Base-by-base conservation (phyloP, 2,329 filamentous ascomycete genomes). In the Nigrograna mackinnonii region DNA sequence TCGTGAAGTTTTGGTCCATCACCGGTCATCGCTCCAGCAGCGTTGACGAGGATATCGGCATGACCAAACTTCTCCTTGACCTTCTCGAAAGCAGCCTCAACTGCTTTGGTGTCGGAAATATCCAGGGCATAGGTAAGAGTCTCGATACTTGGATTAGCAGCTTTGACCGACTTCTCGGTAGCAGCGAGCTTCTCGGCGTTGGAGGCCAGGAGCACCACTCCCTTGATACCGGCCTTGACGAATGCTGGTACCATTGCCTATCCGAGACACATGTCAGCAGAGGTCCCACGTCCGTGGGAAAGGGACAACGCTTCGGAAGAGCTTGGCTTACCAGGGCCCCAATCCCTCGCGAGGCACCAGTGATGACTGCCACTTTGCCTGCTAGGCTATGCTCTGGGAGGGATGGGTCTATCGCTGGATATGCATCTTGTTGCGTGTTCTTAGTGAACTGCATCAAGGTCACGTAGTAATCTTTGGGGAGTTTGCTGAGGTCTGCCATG, bases 311-410 rank as follows among this genome's bases (percentile, higher is more conserved):
- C 9, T 28, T 9, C 9, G 24, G 24, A n/a, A n/a, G n/a, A n/a
- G n/a, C n/a, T n/a, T n/a, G n/a, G 33, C 43, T 35, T 49, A 56
- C 55, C 37, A 33, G 35, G 30, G 52, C 56, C 16, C 68, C 73
- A 17, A 75, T 46, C 2, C 72, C 72, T 21, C 64, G 65, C 34
- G 64, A 68, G 2, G 70, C 69, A 1, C 72, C 71, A n/a, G 70
- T 74, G 44, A 75, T 65, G 22, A 72, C 55, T 5, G 66, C 46
- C 1, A 70, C 64, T 41, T 67, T 71, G 12, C 68, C 71, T 3
- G 54, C 57, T 36, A 67, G 64, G 6, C 57, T 66, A 16, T 64
- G 52, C 0, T 52, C 50, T 4, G 64, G 31, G 9, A 11, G 31
- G 16, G 54, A 17, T 5, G 69, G 71, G 28, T 73, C 62, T 33